A percentile compares a stretch with the other conserved stretches of the same genome.
Conservation (phyloP, 1,139 yeast species). For the Saccharomyces hybrid region DNA sequence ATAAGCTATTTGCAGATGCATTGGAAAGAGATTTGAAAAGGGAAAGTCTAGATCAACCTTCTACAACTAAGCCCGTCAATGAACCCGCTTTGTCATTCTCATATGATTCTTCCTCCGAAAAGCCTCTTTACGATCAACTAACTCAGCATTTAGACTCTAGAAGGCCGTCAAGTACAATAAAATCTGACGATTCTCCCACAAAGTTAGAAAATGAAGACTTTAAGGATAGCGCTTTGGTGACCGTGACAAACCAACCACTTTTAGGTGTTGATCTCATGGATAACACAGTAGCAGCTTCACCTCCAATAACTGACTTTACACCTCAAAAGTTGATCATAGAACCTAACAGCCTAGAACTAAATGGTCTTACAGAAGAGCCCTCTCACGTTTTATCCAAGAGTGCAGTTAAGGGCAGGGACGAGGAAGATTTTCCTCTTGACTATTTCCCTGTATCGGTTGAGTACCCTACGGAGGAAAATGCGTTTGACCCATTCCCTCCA, state of each 20-base stretch:
- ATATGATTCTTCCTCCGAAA: constrained; percentile 33
- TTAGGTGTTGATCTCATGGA: neutral
- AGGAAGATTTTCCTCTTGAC: constrained; percentile 56
- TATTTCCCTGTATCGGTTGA: constrained; percentile 41
- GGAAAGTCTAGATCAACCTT: constrained; percentile 45
- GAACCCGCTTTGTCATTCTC: constrained; percentile 61
- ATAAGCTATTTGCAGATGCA: constrained; percentile 86
- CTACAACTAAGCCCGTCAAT: constrained; percentile 52
- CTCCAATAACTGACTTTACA: neutral
- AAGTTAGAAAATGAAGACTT: neutral
- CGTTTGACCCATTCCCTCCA: constrained; percentile 6
- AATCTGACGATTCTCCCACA: neutral
- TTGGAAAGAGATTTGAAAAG: constrained; percentile 85
- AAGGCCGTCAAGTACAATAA: neutral
- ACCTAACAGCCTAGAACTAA: neutral
- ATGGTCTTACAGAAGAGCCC: neutral
- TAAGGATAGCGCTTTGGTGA: neutral
- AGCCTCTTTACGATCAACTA: constrained; percentile 25
- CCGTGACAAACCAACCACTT: neutral
- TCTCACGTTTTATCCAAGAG: neutral
- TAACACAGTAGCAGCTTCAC: neutral
- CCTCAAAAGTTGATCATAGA: neutral
- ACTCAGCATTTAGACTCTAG: constrained; percentile 10
- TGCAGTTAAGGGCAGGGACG: constrained; percentile 28
- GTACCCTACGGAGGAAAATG: constrained; percentile 22